Conservation (phyloP, 2,329 filamentous ascomycete species). For the Scedosporium boydii region DNA sequence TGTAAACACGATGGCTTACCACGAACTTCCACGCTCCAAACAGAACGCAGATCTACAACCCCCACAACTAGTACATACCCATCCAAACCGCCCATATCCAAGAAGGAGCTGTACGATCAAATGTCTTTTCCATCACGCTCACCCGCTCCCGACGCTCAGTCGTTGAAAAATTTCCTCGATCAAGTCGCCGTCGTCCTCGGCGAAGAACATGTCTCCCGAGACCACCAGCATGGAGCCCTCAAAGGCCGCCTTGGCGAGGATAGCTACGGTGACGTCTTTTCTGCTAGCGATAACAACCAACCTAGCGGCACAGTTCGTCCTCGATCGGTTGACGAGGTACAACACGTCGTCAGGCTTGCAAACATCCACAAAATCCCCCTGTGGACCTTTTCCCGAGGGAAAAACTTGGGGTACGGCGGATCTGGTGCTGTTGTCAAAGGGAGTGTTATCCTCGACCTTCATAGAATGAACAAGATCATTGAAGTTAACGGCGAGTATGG, state of each 20-base stretch:
- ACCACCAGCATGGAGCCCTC: background rate
- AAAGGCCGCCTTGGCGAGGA: background rate
- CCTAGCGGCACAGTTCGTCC: background rate
- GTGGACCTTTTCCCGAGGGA: background rate
- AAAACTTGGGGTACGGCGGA: conserved; percentile 32
- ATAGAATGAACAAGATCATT: conserved; percentile 30
- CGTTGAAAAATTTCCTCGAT: too few species aligned
- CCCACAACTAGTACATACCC: too few species aligned
- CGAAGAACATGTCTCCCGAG: background rate
- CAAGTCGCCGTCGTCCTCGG: background rate
- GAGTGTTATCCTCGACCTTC: conserved; percentile 30
- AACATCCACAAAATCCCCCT: background rate
- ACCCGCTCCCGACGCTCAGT: too few species aligned
- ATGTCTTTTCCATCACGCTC: too few species aligned
- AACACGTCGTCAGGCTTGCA: background rate
- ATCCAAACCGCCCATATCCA: too few species aligned
- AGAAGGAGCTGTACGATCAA: too few species aligned
- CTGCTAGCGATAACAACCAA: background rate
- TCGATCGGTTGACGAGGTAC: background rate
- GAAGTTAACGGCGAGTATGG: conserved; percentile 30
- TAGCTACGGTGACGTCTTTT: background rate
- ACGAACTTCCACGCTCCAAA: too few species aligned
- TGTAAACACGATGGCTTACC: too few species aligned
- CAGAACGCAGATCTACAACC: too few species aligned
- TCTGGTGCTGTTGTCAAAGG: conserved; percentile 27